Evolutionary conservation across 2,329 filamentous ascomycete species (phyloP).

Genomic region (Cytospora leucostoma): DNA sequence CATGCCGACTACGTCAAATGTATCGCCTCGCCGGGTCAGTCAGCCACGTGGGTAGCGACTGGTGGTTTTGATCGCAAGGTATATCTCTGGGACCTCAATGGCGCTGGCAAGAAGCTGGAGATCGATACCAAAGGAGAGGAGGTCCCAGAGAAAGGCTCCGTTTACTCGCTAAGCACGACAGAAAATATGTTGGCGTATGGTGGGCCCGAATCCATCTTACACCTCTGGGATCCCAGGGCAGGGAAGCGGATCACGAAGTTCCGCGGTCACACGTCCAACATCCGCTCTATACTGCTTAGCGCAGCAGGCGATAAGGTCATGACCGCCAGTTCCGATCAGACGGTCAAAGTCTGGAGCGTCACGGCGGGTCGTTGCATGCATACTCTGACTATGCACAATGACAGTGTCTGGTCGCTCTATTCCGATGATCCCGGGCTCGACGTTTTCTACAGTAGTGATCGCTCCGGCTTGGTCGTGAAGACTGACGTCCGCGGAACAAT

Average conservation of each 20-base stretch:
- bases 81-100: constrained; percentile 89
- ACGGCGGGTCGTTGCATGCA: constrained; percentile 95
- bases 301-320: constrained; percentile 87
- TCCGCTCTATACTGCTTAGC: constrained; percentile 87
- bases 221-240: constrained; percentile 86
- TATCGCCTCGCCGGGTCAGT: constrained; percentile 69
- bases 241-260: constrained; percentile 94
- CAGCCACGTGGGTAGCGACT: constrained; percentile 83
- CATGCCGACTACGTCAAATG: constrained; percentile 98
- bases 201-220: constrained; percentile 88
- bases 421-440: constrained; percentile 83
- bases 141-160: constrained; percentile 84
- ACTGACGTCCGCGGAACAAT: constrained; percentile 80
- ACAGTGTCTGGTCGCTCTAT: constrained; percentile 94
- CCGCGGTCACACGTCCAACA: constrained; percentile 92
- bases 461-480: constrained; percentile 91
- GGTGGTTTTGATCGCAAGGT: constrained; percentile 92
- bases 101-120: constrained; percentile 80
- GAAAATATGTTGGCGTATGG: constrained; percentile 85
- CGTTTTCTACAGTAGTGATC: constrained; percentile 93
- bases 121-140: constrained; percentile 86
- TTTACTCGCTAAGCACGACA: constrained; percentile 84
- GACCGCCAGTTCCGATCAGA: constrained; percentile 94
- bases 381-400: constrained; percentile 98
- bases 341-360: constrained; percentile 97